phyloP scores from a whole-genome alignment of 225 moss, liverwort and hornwort species.

The Sphagnum contortum region DNA sequence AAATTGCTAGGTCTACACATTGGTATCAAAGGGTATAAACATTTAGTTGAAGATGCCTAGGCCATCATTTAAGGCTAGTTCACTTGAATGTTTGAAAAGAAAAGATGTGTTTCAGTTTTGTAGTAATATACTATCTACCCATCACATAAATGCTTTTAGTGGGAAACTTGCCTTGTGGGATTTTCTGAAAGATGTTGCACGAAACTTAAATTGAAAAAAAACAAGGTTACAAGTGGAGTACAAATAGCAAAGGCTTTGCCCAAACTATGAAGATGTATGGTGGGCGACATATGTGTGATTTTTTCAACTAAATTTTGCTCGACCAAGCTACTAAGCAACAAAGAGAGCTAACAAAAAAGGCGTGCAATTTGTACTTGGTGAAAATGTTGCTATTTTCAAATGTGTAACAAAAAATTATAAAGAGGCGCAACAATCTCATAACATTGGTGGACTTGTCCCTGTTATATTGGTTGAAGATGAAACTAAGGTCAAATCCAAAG shows the following conservation, averaged over 20 bases:
- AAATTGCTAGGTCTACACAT: not conserved
- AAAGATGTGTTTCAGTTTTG: not conserved
- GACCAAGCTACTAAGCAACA: not conserved
- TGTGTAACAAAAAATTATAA: not conserved
- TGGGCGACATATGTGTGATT: not conserved
- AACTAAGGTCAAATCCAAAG: not conserved
- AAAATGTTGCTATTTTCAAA: not conserved
- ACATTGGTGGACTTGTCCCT: not conserved
- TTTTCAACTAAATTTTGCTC: not conserved
- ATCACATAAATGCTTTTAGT: not conserved
- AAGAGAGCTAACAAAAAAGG: not conserved
- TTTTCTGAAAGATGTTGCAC: not conserved
- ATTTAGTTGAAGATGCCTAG: not conserved
- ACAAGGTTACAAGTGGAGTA: not conserved
- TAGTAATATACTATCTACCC: not conserved
- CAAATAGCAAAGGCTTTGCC: not conserved
- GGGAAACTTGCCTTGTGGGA: not conserved
- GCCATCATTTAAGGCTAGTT: not conserved
- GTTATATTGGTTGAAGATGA: not conserved
- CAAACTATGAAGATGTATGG: constrained; percentile 1
- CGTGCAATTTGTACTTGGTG: not conserved
- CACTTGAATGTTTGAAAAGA: not conserved
- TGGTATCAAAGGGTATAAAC: not conserved
- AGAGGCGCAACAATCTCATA: not conserved
- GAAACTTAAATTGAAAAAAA: not conserved